phyloP scores from a whole-genome alignment of 2,329 filamentous ascomycete species.

The Epichloe baconii region DNA sequence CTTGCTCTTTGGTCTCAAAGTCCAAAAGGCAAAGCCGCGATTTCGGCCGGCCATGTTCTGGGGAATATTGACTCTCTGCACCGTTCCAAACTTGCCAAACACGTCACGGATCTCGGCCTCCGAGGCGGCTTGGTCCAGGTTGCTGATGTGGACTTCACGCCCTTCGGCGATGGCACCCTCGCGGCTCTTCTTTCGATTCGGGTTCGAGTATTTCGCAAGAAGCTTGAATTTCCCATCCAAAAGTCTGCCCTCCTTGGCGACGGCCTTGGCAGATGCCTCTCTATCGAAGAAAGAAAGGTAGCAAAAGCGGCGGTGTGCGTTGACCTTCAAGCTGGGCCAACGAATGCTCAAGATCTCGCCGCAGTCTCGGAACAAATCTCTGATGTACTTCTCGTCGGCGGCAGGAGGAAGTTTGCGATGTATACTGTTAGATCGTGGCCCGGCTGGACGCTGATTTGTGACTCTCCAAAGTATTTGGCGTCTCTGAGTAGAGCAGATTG shows the following conservation, averaged over 20 bases:
- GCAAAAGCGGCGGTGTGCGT: conserved; percentile 82
- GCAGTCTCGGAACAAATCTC: conserved; percentile 55
- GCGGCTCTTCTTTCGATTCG: conserved; percentile 61
- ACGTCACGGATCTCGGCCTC: conserved; percentile 58
- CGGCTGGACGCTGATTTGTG: conserved; percentile 58
- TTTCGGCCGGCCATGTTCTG: conserved; percentile 53
- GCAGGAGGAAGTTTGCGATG: conserved; percentile 74
- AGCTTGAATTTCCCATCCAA: conserved; percentile 58
- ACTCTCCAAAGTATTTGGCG: conserved; percentile 63
- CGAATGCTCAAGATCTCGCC: conserved; percentile 77
- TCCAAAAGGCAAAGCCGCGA: conserved; percentile 72
- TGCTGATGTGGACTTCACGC: conserved; percentile 69
- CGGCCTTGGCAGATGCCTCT: conserved; percentile 57
- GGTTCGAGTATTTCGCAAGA: conserved; percentile 73
- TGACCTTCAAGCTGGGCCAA: conserved; percentile 83
- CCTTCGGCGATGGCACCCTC: conserved; percentile 75
- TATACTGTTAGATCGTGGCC: conserved; percentile 74
- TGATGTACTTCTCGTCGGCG: conserved; percentile 58
- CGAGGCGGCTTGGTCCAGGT: conserved; percentile 46
- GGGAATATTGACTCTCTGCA: conserved; percentile 61
- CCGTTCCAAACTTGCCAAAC: conserved; percentile 63
- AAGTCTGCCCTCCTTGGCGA: conserved; percentile 55
- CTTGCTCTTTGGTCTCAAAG: conserved; percentile 58
- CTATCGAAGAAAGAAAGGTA: conserved; percentile 77
- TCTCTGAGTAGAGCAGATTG: conserved; percentile 69